Conservation (phyloP, 108 stramenopile species). For the Cyclotella cryptica region DNA sequence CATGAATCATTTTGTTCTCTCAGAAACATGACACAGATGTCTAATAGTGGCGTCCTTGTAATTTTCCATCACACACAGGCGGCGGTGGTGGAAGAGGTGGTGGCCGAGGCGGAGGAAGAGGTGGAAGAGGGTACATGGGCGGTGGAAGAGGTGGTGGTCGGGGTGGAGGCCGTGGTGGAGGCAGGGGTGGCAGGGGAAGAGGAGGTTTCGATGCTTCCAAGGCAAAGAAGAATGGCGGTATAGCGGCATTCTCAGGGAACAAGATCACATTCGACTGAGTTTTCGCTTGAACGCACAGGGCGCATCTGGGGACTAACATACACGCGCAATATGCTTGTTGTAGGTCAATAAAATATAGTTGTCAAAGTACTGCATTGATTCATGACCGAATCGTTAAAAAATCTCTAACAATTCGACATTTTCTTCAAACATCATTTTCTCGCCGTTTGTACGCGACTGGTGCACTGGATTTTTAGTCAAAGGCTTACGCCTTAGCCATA, state of each 20-base stretch:
- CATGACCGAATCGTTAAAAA: too few species aligned
- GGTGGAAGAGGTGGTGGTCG: conserved; percentile 75
- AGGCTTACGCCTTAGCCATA: conserved; percentile 7
- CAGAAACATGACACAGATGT: not conserved
- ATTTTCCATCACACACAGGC: conserved; percentile 35
- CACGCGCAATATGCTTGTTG: not conserved
- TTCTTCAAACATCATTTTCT: too few species aligned
- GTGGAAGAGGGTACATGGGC: conserved; percentile 72
- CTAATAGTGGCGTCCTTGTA: not conserved
- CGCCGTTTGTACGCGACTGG: too few species aligned
- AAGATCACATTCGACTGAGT: conserved; percentile 93
- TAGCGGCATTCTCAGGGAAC: conserved; percentile 85
- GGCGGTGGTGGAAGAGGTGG: conserved; percentile 68
- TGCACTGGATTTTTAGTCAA: not conserved
- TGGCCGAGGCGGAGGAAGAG: conserved; percentile 72
- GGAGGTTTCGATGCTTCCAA: conserved; percentile 37
- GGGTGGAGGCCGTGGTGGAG: conserved; percentile 70
- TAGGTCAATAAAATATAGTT: not conserved
- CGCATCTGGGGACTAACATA: not conserved
- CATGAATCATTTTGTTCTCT: not conserved
- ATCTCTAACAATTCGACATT: too few species aligned
- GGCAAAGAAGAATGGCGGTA: conserved; percentile 80
- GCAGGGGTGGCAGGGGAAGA: conserved; percentile 64
- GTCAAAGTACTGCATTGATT: not conserved
- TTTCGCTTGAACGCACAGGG: not conserved